Evolutionary conservation across 2,329 filamentous ascomycete species (phyloP).

Genomic region (Colletotrichum sp.): DNA sequence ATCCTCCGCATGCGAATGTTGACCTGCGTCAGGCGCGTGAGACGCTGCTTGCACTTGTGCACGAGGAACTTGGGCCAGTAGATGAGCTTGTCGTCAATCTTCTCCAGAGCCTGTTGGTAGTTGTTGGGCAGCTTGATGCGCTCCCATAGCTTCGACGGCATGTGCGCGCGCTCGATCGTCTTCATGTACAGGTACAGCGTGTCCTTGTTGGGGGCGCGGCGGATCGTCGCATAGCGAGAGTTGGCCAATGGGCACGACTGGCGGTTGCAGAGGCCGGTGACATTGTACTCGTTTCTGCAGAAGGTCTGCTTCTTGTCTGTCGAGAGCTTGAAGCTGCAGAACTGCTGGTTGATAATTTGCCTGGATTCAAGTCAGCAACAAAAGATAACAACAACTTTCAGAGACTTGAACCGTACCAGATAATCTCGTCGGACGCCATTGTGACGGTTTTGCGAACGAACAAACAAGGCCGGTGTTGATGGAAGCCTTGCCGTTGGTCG

Average conservation of each 20-base stretch:
- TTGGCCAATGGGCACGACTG: slow-evolving; percentile 93
- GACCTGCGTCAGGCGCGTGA: slow-evolving; percentile 92
- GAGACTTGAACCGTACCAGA: slow-evolving; percentile 59
- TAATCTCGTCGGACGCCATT: slow-evolving; percentile 94
- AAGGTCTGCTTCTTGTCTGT: slow-evolving; percentile 89
- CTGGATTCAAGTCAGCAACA: background rate
- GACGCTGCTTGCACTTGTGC: slow-evolving; percentile 95
- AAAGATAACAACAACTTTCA: background rate
- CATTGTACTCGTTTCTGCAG: slow-evolving; percentile 94
- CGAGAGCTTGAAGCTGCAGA: slow-evolving; percentile 93
- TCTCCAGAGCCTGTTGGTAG: slow-evolving; percentile 84
- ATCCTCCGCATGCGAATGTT: slow-evolving; percentile 80
- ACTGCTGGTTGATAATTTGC: slow-evolving; percentile 95
- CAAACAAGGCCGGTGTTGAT: background rate
- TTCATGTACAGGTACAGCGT: slow-evolving; percentile 97
- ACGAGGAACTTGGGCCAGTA: slow-evolving; percentile 95
- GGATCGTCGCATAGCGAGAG: slow-evolving; percentile 89
- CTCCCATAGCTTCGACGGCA: slow-evolving; percentile 94
- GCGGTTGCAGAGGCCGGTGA: slow-evolving; percentile 81
- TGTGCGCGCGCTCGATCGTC: slow-evolving; percentile 85
- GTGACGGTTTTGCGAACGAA: slow-evolving; percentile 26
- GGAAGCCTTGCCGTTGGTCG: slow-evolving; percentile 1
- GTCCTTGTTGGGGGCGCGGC: slow-evolving; percentile 80
- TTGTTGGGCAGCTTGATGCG: slow-evolving; percentile 88
- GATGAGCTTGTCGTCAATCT: slow-evolving; percentile 84